Evolutionary conservation across 2,329 filamentous ascomycete species (phyloP).

Genomic region (Phialocephala sp.): DNA sequence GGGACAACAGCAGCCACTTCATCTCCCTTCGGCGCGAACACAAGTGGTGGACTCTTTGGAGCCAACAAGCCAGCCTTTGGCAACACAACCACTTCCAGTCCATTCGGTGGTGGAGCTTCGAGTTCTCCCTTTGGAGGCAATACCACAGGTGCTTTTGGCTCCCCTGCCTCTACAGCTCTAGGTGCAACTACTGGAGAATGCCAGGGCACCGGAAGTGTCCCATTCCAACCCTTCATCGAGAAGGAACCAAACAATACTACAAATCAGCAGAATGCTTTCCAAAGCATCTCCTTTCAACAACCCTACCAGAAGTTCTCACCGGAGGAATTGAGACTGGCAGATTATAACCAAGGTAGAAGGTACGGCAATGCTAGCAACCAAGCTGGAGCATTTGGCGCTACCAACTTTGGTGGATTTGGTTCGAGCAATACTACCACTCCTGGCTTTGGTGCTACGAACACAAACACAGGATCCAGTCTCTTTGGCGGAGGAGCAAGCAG

Average conservation of each 20-base stretch:
- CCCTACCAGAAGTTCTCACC: slow-evolving; percentile 89
- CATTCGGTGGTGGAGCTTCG: slow-evolving; percentile 38
- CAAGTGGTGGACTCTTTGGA: slow-evolving; percentile 40
- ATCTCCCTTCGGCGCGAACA: slow-evolving; percentile 36
- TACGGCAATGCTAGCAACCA: slow-evolving; percentile 84
- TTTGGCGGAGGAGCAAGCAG: slow-evolving; percentile 46
- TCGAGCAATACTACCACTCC: slow-evolving; percentile 32
- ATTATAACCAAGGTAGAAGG: slow-evolving; percentile 86
- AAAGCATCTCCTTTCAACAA: slow-evolving; percentile 79
- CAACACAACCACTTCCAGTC: slow-evolving; percentile 36
- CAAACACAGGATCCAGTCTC: slow-evolving; percentile 43
- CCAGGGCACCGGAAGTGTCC: slow-evolving; percentile 71
- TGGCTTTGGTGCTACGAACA: slow-evolving; percentile 36
- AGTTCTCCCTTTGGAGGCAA: slow-evolving; percentile 48
- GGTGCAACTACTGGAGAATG: slow-evolving; percentile 59
- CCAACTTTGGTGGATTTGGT: slow-evolving; percentile 48
- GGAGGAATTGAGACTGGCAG: slow-evolving; percentile 81
- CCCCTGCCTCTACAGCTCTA: slow-evolving; percentile 52
- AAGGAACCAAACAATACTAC: slow-evolving; percentile 68
- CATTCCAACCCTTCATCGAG: slow-evolving; percentile 73
- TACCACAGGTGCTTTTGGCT: slow-evolving; percentile 48
- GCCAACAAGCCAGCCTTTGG: slow-evolving; percentile 42
- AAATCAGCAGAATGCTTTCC: slow-evolving; percentile 69
- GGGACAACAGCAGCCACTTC: slow-evolving; percentile 42
- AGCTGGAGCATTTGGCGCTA: slow-evolving; percentile 73